Base-by-base conservation (phyloP, 805 yeast species). In the Candida michaelii region DNA sequence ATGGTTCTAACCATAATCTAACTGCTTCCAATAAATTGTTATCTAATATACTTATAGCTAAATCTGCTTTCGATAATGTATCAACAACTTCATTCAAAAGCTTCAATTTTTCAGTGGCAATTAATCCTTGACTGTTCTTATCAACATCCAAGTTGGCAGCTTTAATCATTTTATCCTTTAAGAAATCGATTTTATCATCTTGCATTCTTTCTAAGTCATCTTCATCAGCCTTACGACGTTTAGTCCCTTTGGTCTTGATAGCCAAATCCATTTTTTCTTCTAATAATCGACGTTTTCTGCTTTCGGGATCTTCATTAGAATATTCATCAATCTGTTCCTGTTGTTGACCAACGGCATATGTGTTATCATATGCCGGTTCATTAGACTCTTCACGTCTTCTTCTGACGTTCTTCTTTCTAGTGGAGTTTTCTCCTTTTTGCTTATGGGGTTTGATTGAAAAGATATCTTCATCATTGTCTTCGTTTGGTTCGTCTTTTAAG, bases 1-100 rank as follows among this genome's bases (percentile, higher is more conserved):
- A 74, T 23, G 99, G 99, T 64, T 93, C 99, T 44, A 93, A 74
- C 99, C 99, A 93, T 61, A 89, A 83, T 53, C 98, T 78, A 19
- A 93, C 90, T 39, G 96, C 91, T 55, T 91, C 97, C 46, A 93
- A 72, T 54, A 93, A 65, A 63, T 93, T 93, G 62, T 93, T 93
- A 69, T 93, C 99, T 56, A 93, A 74, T 45, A 93, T 88, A 21
- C 96, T 85, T 58, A 91, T 96, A 25, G 96, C 90, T 54, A 93
- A 73, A 59, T 84, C 85, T 2, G 89, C 89, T 67, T 89, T 85
- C 19, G 88, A 74, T 56, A 93, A 69, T 2, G 86, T 80, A 46
- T 77, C 82, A 49, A 76, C 79, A 18, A 93, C 99, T 52, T 80
- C 85, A 19, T 86, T 85, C 56, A 93, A 74, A 56, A 93, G 67